Conservation (phyloP, 345 rosid species). For the Salix viminalis region DNA sequence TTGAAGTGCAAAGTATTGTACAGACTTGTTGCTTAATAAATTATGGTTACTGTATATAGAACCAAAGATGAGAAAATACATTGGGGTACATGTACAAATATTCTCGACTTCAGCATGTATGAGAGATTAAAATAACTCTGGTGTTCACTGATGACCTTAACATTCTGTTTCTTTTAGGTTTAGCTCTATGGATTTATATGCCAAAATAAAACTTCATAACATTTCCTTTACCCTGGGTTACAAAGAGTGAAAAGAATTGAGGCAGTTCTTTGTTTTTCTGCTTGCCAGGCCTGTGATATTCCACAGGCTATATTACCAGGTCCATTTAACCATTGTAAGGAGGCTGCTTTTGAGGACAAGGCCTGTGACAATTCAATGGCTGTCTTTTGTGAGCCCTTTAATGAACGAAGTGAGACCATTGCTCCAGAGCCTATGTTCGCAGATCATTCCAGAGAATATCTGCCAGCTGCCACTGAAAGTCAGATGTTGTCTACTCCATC, state of each 20-base stretch:
- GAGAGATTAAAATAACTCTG: not conserved
- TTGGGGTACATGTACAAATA: too few species aligned
- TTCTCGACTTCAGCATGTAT: too few species aligned
- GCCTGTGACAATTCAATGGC: slow-evolving; percentile 7
- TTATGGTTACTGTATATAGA: not conserved
- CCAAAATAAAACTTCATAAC: not conserved
- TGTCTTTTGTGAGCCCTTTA: not conserved
- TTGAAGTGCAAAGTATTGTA: not conserved
- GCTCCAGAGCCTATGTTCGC: slow-evolving; percentile 8
- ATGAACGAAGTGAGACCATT: slow-evolving; percentile 1
- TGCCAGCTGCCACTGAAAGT: slow-evolving; percentile 8
- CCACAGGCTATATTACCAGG: slow-evolving; percentile 40
- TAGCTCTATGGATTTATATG: not conserved
- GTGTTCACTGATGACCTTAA: not conserved
- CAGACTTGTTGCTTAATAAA: not conserved
- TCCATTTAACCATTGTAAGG: slow-evolving; percentile 20
- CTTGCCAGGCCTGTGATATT: slow-evolving; percentile 33
- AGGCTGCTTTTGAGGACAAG: slow-evolving; percentile 4
- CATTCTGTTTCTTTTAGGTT: not conserved
- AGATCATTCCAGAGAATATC: not conserved
- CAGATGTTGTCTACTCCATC: slow-evolving; percentile 15
- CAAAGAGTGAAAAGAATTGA: not conserved
- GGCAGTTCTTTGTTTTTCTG: not conserved
- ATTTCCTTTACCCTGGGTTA: not conserved
- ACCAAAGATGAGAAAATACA: not conserved